Base-by-base conservation (phyloP, 2,329 filamentous ascomycete genomes). In the Monosporascus sp. region DNA sequence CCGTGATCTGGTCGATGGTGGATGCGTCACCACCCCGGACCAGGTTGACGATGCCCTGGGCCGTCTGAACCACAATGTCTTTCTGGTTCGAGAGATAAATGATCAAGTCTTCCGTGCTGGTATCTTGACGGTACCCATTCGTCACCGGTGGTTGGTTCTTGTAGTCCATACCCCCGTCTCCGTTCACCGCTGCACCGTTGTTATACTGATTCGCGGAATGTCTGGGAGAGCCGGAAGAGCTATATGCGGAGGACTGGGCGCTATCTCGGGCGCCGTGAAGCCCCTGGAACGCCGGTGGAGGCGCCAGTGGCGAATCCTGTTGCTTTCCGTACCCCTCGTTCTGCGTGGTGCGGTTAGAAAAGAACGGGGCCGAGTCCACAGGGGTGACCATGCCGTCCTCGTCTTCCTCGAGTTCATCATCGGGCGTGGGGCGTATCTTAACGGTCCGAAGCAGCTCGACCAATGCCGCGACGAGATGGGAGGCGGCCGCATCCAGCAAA, bases 401-500 rank as follows among this genome's bases (percentile, higher is more conserved):
- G 11, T 90, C 87, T 22, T 88, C 83, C 51, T 90, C 87, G n/a
- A 94, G 73, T 64, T 95, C 89, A 46, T 83, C 83, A 2, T 79
- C 79, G 2, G 88, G 85, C 0, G 89, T 94, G 8, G 84, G 78
- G 35, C 88, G 82, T 59, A 97, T 90, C 72, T 96, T 96, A 64
- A 90, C 91, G 5, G 82, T 75, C 48, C 89, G 87, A 50, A 97
- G 78, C 15, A 97, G 79, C 63, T 97, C 92, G 20, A 99, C 85
- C 24, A 97, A 80, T 2, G 92, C 85, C 5, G 89, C 85, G 1
- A 90, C 90, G 37, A 97, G 78, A 71, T 99, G 91, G 24, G 90
- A 94, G 7, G 93, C 91, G 2, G 94, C 93, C 3, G 93, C 94
- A 69, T 99, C 94, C 22, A 99, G 77, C 3, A 99, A 74, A 6